These are phyloP conservation scores for Neurospora cerealis DNA, from an alignment of 495 filamentous ascomycete genomes.

Conservation along the genomic window DNA sequence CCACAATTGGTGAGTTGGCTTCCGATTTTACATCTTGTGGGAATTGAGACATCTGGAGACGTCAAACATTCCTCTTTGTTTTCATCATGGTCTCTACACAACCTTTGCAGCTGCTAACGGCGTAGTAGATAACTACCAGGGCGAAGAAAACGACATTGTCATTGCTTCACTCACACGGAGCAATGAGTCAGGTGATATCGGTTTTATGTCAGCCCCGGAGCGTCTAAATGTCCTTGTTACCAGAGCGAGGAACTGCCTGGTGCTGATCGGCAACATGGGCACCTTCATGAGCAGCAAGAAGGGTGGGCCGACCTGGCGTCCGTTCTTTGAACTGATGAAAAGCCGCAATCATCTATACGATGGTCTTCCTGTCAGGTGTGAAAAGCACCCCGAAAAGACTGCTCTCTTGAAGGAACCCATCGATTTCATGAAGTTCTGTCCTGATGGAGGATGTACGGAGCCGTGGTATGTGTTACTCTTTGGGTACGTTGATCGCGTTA, in stretches of 20 bases:
- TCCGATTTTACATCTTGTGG: not conserved
- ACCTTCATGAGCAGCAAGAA: slow-evolving; percentile 58
- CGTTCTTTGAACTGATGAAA: slow-evolving; percentile 50
- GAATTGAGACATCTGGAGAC: not conserved
- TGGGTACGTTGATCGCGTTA: fast-evolving
- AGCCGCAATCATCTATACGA: slow-evolving; percentile 48
- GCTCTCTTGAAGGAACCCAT: slow-evolving; percentile 33
- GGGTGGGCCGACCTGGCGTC: slow-evolving; percentile 47
- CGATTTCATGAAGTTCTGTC: slow-evolving; percentile 48
- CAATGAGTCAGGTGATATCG: slow-evolving; percentile 54
- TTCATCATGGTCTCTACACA: not conserved
- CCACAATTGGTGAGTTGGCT: slow-evolving; percentile 50
- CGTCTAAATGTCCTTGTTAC: slow-evolving; percentile 66
- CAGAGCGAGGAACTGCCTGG: slow-evolving; percentile 53
- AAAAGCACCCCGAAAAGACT: slow-evolving; percentile 48
- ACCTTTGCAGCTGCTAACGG: not conserved
- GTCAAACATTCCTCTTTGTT: not conserved
- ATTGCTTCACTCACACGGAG: slow-evolving; percentile 58
- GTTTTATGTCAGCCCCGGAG: slow-evolving; percentile 63
- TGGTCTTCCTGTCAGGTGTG: slow-evolving; percentile 60
- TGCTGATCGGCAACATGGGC: slow-evolving; percentile 62
- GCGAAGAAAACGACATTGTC: slow-evolving; percentile 71
- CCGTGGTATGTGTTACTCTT: slow-evolving; percentile 50
- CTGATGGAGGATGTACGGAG: slow-evolving; percentile 63
- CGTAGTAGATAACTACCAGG: slow-evolving; percentile 63